Evolutionary conservation across 202 grass and related monocot species (phyloP).

Genomic region (Setaria italica): DNA sequence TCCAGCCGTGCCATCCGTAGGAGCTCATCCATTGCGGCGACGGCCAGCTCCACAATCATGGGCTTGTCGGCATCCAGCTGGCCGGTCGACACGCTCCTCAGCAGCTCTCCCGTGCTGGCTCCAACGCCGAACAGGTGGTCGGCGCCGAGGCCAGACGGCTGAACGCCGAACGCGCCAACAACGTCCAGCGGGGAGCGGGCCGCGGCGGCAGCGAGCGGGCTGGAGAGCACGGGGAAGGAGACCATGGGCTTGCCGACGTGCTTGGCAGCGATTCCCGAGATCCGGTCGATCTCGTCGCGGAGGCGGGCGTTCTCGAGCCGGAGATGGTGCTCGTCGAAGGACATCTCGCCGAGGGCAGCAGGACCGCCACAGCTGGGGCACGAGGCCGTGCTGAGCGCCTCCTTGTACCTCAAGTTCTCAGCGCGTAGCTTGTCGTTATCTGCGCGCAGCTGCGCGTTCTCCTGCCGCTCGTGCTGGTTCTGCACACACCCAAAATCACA

Average conservation of each 20-base stretch:
- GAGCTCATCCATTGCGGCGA: slow-evolving; percentile 94
- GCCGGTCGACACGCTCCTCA: slow-evolving; percentile 44
- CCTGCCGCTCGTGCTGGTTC: slow-evolving; percentile 83
- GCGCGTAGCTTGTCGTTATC: slow-evolving; percentile 82
- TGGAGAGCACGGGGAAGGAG: slow-evolving; percentile 72
- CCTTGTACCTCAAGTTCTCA: slow-evolving; percentile 87
- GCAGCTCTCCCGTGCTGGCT: slow-evolving; percentile 43
- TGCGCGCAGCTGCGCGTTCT: slow-evolving; percentile 72
- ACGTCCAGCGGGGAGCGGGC: slow-evolving; percentile 72
- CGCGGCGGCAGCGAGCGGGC: slow-evolving; percentile 45
- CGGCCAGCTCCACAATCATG: slow-evolving; percentile 86
- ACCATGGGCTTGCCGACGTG: slow-evolving; percentile 83
- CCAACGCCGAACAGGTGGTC: slow-evolving; percentile 59
- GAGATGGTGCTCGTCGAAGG: slow-evolving; percentile 95
- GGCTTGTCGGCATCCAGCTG: slow-evolving; percentile 79
- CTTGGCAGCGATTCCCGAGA: slow-evolving; percentile 87
- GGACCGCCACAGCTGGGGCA: slow-evolving; percentile 91
- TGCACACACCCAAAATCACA: slow-evolving; percentile 38
- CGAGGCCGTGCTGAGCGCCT: slow-evolving; percentile 70
- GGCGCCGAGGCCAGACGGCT: slow-evolving; percentile 22
- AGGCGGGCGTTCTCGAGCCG: slow-evolving; percentile 80
- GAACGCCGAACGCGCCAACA: slow-evolving; percentile 46
- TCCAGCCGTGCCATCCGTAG: slow-evolving; percentile 69
- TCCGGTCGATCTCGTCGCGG: slow-evolving; percentile 92
- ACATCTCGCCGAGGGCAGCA: slow-evolving; percentile 89